Evolutionary conservation across 2,329 filamentous ascomycete species (phyloP).

Genomic region (Claviceps arundinis): DNA sequence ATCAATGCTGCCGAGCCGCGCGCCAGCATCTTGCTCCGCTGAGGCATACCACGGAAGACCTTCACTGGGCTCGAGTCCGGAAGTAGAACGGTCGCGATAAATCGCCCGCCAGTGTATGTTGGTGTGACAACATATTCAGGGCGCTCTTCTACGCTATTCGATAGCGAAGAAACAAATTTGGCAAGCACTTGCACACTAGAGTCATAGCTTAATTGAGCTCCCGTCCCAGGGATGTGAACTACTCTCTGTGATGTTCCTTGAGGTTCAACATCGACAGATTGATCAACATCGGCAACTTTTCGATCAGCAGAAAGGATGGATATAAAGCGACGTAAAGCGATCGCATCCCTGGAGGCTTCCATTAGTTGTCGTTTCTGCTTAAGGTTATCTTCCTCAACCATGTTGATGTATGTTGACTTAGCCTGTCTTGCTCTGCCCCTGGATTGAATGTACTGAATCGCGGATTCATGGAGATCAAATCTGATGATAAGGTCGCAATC

Average conservation of each 20-base stretch:
- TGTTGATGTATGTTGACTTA: conserved; percentile 70
- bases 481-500: conserved; percentile 55
- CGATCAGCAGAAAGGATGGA: conserved; percentile 60
- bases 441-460: conserved; percentile 93
- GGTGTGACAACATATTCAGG: conserved; percentile 50
- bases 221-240: conserved; percentile 51
- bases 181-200: conserved; percentile 60
- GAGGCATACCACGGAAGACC: conserved; percentile 48
- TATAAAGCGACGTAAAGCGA: conserved; percentile 63
- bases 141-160: conserved; percentile 15
- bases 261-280: conserved; percentile 8
- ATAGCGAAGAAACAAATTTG: conserved; percentile 58
- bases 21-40: conserved; percentile 59
- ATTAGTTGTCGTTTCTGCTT: conserved; percentile 42
- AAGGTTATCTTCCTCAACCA: conserved; percentile 61
- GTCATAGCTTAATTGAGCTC: conserved; percentile 66
- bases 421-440: conserved; percentile 69
- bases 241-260: conserved; percentile 26
- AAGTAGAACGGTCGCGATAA: conserved; percentile 64
- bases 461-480: conserved; percentile 78
- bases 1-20: conserved; percentile 85
- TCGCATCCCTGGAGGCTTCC: conserved; percentile 48
- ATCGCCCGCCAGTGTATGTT: conserved; percentile 37
- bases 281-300: conserved; percentile 23
- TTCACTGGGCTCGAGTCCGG: conserved; percentile 62